Evolutionary conservation across 2,329 filamentous ascomycete species (phyloP), one percentile per base, ranked within the genome.

Genomic region (Fonsecaea erecta): DNA sequence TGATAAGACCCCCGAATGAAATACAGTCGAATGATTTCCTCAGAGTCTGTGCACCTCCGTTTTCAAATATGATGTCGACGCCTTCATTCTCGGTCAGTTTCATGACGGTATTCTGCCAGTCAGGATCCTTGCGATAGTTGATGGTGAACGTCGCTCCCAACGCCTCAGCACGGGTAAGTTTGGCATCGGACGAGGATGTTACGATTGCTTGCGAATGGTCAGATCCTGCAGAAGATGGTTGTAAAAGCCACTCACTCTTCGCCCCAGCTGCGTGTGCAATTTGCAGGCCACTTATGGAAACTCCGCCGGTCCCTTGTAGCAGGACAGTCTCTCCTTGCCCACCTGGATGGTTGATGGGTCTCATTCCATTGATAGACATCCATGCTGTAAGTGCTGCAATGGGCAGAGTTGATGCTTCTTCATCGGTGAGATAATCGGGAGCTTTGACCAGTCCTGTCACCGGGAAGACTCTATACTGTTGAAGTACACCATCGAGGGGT

Each of bases 131-230:
- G 54, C 77, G 79, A 72, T 85, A 85, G 73, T 85, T 85, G 73
- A 85, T 80, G 2, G 73, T 75, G 58, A 79, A 72, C 40, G 81
- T 79, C 1, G 81, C 82, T 7, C 83, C 82, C 26, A 76, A 72
- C 0, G 73, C 66, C 65, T 76, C 75, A 5, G 76, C 78, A 3
- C 73, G 63, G 4, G 74, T 70, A 4, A 84, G 76, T 69, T 86
- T 85, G 2, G 74, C 68, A 66, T 85, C 81, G 2, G 79, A 82
- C 0, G 83, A 84, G 1, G 82, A 84, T 0, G 81, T 84, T 48
- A 83, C 78, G 34, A 84, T 83, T 1, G 79, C 81, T 70, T 71
- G 75, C 0, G 24, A 7, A 34, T 46, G 56, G 4, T 73, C 73
- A 60, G 26, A 35, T 3, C 8, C 5, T 11, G 30, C n/a, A 51